Base-by-base conservation (phyloP, 805 yeast species). In the Candida sithepensis region DNA sequence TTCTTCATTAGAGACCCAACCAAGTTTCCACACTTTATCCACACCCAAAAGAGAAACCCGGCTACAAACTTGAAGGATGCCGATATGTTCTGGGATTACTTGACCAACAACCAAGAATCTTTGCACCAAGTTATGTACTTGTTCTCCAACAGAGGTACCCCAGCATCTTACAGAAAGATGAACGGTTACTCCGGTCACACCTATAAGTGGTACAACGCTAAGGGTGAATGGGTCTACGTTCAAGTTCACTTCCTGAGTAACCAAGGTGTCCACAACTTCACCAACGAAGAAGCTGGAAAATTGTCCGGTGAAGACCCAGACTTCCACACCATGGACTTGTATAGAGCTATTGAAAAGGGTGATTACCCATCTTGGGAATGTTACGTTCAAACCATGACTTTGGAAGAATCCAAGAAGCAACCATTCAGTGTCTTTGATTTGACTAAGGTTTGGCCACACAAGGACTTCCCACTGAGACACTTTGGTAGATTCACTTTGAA, bases 371-470 rank as follows among this genome's bases (percentile, higher is more conserved):
- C 88, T 2, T 89, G 96, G 96, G 87, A 91, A 33, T 81, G 79
- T 52, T 88, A 85, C 69, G 70, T 89, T 45, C 96, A 89, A 73
- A 78, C 88, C 40, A 89, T 89, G 96, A 85, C 96, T 32, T 79
- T 79, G 51, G 87, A 81, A 58, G 82, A 89, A 69, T 89, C 96
- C 50, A 77, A 84, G 67, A 69, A 80, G 51, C 78, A 79, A 43
- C 84, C 85, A 63, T 88, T 85, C 70, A 85, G 92, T 5, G 91
- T 90, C 40, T 88, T 87, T 64, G 97, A 89, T 69, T 75, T 89
- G 67, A 89, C 97, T 54, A 90, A 90, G 73, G 85, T 87, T 47
- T 89, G 97, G 97, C 89, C 96, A 32, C 95, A 89, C 64, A 72
- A 71, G 58, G 84, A 88, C 48, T 89, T 81, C 76, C 96, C 97